Percentiles rank a stretch among this genome's conserved stretches.
These are phyloP conservation scores for Tolypocladium guangdongense DNA, from an alignment of 2,329 filamentous ascomycete species.

Conservation along the genomic window DNA sequence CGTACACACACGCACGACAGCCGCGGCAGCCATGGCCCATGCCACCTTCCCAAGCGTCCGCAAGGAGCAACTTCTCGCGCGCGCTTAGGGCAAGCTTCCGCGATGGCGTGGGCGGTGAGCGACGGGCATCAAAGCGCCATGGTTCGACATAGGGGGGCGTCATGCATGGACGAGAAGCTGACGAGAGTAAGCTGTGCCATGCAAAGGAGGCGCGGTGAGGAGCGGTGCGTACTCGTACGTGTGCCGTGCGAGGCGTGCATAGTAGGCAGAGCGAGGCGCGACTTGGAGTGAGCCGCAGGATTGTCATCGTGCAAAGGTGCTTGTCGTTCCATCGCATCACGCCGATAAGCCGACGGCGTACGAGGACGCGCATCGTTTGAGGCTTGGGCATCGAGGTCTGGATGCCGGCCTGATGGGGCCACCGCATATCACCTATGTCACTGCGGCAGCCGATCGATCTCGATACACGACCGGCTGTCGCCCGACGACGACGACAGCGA, in stretches of 20 bases:
- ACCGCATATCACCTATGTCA: not conserved
- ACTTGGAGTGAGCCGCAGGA: not conserved
- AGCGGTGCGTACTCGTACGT: not conserved
- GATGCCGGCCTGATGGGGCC: not conserved
- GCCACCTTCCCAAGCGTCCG: not conserved
- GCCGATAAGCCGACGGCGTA: too few relatives aligned
- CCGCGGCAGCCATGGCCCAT: not conserved
- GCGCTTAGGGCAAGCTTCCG: not conserved
- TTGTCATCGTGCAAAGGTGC: too few relatives aligned
- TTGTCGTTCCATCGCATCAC: too few relatives aligned
- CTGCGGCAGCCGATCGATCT: not conserved
- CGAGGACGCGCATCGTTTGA: too few relatives aligned
- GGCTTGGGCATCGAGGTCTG: not conserved
- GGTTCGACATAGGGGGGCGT: too few relatives aligned
- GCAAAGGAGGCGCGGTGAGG: not conserved
- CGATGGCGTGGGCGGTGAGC: not conserved
- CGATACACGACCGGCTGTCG: not conserved
- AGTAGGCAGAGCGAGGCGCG: not conserved
- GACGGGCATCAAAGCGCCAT: not conserved
- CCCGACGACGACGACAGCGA: not conserved
- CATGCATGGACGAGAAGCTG: not conserved
- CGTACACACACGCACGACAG: not conserved
- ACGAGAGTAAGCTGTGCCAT: not conserved
- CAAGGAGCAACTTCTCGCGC: not conserved
- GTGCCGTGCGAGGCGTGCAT: not conserved